Evolutionary conservation across 2,329 filamentous ascomycete genomes (phyloP).

Genomic region (Ceratocystis cubensis): DNA sequence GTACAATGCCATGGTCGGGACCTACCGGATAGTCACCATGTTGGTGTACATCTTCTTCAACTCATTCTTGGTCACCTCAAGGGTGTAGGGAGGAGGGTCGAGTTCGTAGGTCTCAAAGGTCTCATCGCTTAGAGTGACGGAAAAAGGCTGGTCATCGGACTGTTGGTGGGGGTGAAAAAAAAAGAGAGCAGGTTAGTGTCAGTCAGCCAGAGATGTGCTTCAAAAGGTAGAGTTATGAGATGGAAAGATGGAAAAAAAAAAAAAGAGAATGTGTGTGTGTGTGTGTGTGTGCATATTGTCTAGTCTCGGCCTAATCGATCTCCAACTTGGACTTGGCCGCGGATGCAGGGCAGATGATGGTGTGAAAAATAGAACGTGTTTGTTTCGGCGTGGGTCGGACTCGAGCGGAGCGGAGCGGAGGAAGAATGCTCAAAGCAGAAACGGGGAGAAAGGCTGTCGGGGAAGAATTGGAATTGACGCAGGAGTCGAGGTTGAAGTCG

Average conservation of each 20-base stretch:
- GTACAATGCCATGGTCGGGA: neutral
- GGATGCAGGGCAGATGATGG: neutral
- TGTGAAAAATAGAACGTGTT: neutral
- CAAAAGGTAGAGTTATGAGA: no score
- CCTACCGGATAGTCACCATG: conserved; percentile 85
- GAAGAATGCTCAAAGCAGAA: no score
- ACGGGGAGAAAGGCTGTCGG: no score
- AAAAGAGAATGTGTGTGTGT: neutral
- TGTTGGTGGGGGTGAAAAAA: conserved; percentile 30
- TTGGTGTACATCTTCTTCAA: conserved; percentile 98
- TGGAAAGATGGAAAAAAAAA: neutral
- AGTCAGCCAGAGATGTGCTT: conserved; percentile 15
- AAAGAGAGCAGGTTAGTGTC: neutral
- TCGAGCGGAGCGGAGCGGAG: neutral
- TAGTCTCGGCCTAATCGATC: neutral
- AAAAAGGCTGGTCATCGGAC: conserved; percentile 90
- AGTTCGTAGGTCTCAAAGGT: conserved; percentile 99
- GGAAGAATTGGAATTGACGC: neutral
- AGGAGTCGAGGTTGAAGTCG: neutral
- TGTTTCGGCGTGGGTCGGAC: neutral
- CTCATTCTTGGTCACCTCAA: conserved; percentile 93
- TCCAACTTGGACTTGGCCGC: neutral
- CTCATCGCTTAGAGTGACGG: conserved; percentile 88
- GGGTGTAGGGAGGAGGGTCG: conserved; percentile 84
- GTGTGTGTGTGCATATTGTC: neutral